Conservation (phyloP, 2,329 filamentous ascomycete genomes). For the Phyllosticta citrichinensis region DNA sequence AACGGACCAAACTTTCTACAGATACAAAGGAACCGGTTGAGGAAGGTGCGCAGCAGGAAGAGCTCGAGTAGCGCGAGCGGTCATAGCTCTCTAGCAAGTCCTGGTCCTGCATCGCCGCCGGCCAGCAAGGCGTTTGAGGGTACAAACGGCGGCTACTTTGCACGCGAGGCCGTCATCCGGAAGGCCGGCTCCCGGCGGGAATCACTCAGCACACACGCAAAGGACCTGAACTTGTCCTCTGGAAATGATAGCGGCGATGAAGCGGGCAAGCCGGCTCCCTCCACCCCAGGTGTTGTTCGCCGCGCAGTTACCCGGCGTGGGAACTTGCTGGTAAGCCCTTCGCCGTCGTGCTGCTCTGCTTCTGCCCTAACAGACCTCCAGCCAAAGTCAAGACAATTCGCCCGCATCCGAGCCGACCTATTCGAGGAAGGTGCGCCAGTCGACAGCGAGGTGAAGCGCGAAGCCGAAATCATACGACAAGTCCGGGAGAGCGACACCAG, state of each 20-base stretch:
- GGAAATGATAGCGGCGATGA: slow-evolving; percentile 73
- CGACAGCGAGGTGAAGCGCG: slow-evolving; percentile 78
- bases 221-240: slow-evolving; percentile 71
- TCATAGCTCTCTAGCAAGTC: slow-evolving; percentile 57
- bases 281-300: slow-evolving; percentile 65
- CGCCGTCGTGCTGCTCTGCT: neutral
- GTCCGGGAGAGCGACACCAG: slow-evolving; percentile 63
- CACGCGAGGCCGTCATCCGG: slow-evolving; percentile 38
- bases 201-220: slow-evolving; percentile 82
- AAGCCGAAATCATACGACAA: slow-evolving; percentile 92
- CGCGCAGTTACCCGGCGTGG: slow-evolving; percentile 76
- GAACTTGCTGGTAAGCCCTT: slow-evolving; percentile 65
- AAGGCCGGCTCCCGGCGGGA: slow-evolving; percentile 57
- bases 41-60: slow-evolving; percentile 51
- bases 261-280: slow-evolving; percentile 35
- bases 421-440: slow-evolving; percentile 80
- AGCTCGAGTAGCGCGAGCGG: slow-evolving; percentile 61
- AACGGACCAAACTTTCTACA: slow-evolving; percentile 68
- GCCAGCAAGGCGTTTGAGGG: slow-evolving; percentile 29
- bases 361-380: slow-evolving; percentile 26
- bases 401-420: slow-evolving; percentile 80
- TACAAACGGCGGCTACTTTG: slow-evolving; percentile 45
- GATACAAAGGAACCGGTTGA: slow-evolving; percentile 55
- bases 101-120: slow-evolving; percentile 69
- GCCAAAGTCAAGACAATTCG: slow-evolving; percentile 96